Percentiles rank a stretch among this genome's conserved stretches.
Conservation (phyloP, 2,329 filamentous ascomycete species). For the Plectosphaerella sp. region DNA sequence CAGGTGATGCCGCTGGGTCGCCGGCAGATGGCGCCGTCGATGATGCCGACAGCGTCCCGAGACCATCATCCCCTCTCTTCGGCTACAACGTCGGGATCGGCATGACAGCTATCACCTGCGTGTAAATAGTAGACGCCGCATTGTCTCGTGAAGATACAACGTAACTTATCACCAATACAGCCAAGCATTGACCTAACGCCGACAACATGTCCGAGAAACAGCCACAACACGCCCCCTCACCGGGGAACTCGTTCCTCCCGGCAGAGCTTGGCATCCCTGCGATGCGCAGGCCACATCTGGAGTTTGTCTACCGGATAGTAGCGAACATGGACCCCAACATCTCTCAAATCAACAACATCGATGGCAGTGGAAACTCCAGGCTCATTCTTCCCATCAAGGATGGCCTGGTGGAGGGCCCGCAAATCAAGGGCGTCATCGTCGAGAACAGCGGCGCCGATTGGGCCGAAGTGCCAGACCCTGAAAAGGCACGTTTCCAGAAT, state of each 20-base stretch:
- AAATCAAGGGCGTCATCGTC: conserved; percentile 13
- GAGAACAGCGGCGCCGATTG: conserved; percentile 16
- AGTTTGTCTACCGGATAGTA: conserved; percentile 17
- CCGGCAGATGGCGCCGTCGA: background rate
- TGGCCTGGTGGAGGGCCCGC: conserved; percentile 12
- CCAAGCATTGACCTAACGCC: too few species aligned
- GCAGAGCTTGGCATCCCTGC: conserved; percentile 9
- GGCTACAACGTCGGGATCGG: too few species aligned
- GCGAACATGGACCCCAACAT: conserved; percentile 11
- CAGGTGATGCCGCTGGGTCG: too few species aligned
- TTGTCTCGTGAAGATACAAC: background rate
- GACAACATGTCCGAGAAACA: too few species aligned
- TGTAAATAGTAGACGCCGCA: background rate
- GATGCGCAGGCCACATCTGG: conserved; percentile 15
- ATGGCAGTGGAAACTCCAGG: conserved; percentile 9
- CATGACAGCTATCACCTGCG: background rate
- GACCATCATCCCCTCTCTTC: too few species aligned
- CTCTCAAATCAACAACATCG: conserved; percentile 12
- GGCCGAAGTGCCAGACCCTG: conserved; percentile 9
- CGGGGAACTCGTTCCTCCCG: conserved; percentile 11
- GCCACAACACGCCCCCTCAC: conserved; percentile 6
- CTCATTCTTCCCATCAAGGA: conserved; percentile 15
- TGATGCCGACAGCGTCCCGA: too few species aligned
- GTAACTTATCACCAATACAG: too few species aligned
- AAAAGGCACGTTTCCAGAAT: conserved; percentile 5